Base-by-base conservation (phyloP, 2,329 filamentous ascomycete species). In the Alternaria triticimaculans region DNA sequence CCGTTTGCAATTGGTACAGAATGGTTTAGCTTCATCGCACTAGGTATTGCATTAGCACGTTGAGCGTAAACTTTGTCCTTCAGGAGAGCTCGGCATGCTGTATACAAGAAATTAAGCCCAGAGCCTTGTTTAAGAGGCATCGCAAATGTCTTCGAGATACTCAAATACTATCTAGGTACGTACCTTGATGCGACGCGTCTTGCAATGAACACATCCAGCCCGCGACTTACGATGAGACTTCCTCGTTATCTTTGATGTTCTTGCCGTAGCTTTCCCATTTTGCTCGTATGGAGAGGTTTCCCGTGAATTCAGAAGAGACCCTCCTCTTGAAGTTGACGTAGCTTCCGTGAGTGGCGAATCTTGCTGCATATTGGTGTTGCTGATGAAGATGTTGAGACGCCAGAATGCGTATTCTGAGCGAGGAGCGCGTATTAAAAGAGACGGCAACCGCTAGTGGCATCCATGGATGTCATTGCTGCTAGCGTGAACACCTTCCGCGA, bases 21-120 rank as follows among this genome's bases (percentile, higher is more conserved):
- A 55, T 10, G 75, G 75, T 26, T 69, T 75, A 15, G 50, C 54
- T 54, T 76, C 75, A n/a, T 77, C 75, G 56, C 73, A 77, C 75
- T 77, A 26, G 20, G 23, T 10, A 21, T 15, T 10, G 11, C 8
- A 21, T 55, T 41, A 41, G 58, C n/a, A 28, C 4, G 11, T 30
- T 51, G 48, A 33, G 18, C 48, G 6, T 30, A 30, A 2, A 5
- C 20, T 30, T 28, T 14, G 0, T 14, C 18, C 1, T 5, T 18
- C 12, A 21, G 15, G 20, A 21, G 6, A 45, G 18, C 11, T 37
- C 43, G 43, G 43, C 43, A 20, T 45, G 18, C 11, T 21, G 18
- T 21, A 44, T 4, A 12, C 11, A 44, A 20, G 3, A 44, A 20
- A n/a, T 2, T 1, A 44, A 44, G 2, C 12, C 8, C 12, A 14